Conservation (phyloP, 257 asterid species). For the Fraxinus excelsior region DNA sequence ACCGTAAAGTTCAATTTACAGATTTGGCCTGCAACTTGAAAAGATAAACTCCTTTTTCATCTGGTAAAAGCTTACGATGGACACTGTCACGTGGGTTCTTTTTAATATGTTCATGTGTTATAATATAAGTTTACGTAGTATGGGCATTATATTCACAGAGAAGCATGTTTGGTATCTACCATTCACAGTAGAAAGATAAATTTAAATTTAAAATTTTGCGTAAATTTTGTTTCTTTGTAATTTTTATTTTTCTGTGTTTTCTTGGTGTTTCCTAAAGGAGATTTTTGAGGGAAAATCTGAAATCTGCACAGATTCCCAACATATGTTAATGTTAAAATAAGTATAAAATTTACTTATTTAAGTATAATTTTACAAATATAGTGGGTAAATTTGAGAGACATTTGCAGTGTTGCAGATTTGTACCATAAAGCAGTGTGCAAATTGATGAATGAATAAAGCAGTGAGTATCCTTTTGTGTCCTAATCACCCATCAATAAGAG, state of each 20-base stretch:
- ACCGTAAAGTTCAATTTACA: too few relatives aligned
- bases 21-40: slow-evolving; percentile 36
- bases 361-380: not conserved
- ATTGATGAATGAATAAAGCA: slow-evolving; percentile 23
- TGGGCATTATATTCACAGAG: too few relatives aligned
- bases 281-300: too few relatives aligned
- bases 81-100: slow-evolving; percentile 32
- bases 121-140: not conserved
- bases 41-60: slow-evolving; percentile 52
- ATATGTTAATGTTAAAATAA: too few relatives aligned
- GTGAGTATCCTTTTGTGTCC: slow-evolving; percentile 45
- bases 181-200: too few relatives aligned
- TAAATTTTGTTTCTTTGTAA: too few relatives aligned
- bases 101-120: slow-evolving; percentile 39
- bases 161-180: too few relatives aligned
- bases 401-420: not conserved
- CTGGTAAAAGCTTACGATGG: slow-evolving; percentile 33
- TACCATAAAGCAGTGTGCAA: slow-evolving; percentile 50
- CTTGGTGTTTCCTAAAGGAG: too few relatives aligned
- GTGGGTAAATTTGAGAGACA: slow-evolving; percentile 27
- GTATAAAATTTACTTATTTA: too few relatives aligned
- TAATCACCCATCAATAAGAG: slow-evolving; percentile 36
- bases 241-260: too few relatives aligned
- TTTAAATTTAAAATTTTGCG: too few relatives aligned
- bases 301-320: too few relatives aligned